These are phyloP conservation scores for Rauvolfia tetraphylla DNA, from an alignment of 257 asterid genomes.

Conservation along the genomic window DNA sequence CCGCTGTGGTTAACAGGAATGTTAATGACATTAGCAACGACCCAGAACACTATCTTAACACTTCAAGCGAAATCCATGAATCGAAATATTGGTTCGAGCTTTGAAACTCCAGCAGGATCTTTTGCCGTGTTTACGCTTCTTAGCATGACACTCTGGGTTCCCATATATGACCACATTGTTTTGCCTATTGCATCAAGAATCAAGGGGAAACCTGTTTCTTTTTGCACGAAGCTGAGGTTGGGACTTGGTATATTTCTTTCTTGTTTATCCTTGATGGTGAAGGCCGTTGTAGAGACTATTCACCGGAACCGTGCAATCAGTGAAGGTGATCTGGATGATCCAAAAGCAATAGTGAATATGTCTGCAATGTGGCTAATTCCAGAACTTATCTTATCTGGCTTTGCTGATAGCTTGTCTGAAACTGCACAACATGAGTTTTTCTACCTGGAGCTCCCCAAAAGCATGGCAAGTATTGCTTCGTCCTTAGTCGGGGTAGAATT, in stretches of 20 bases:
- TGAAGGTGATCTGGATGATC: conserved; percentile 22
- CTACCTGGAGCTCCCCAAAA: conserved; percentile 54
- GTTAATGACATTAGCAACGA: conserved; percentile 39
- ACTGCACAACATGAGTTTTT: conserved; percentile 64
- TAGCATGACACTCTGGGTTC: conserved; percentile 49
- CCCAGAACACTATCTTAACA: conserved; percentile 50
- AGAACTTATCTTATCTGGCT: conserved; percentile 47
- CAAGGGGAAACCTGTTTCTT: conserved; percentile 32
- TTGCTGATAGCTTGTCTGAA: conserved; percentile 53
- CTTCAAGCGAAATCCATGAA: conserved; percentile 68
- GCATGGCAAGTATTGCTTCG: conserved; percentile 71
- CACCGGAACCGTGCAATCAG: conserved; percentile 32
- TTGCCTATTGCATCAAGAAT: conserved; percentile 56
- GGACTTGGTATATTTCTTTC: conserved; percentile 62
- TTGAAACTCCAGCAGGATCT: conserved; percentile 71
- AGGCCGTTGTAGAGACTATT: conserved; percentile 46
- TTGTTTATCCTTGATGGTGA: conserved; percentile 38
- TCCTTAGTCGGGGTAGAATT: conserved; percentile 36
- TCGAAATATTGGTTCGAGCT: conserved; percentile 41
- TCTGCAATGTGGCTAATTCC: conserved; percentile 78
- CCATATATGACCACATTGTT: conserved; percentile 47
- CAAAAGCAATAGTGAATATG: conserved; percentile 22
- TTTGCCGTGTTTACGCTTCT: conserved; percentile 38
- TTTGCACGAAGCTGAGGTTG: conserved; percentile 52
- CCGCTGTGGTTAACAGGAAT: conserved; percentile 73